phyloP scores from a whole-genome alignment of 1,139 yeast genomes.

The Blastobotrys illinoisensis region DNA sequence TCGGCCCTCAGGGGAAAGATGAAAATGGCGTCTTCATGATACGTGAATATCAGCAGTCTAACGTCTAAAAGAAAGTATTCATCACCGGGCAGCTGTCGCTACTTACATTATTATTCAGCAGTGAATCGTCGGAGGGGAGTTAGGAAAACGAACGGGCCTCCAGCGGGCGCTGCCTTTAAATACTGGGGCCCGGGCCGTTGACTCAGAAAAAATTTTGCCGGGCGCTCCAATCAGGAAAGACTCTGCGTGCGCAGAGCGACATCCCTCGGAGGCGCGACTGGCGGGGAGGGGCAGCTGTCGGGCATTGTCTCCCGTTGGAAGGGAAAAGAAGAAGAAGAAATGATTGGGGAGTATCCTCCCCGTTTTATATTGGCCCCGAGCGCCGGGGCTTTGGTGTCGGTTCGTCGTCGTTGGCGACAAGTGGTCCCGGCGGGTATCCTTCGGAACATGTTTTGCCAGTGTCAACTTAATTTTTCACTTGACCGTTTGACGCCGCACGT shows the following conservation, averaged over 20 bases:
- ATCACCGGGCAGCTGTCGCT: constrained; percentile 7
- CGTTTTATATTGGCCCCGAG: not conserved
- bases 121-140: not conserved
- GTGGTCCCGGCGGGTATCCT: not conserved
- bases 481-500: not conserved
- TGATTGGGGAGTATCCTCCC: not conserved
- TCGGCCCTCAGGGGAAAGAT: constrained; percentile 26
- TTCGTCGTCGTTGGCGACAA: not conserved
- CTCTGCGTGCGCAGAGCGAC: not conserved
- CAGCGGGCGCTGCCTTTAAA: not conserved
- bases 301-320: not conserved
- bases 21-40: constrained; percentile 36
- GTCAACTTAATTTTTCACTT: not conserved
- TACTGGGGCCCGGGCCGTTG: not conserved
- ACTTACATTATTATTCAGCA: not conserved
- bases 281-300: not conserved
- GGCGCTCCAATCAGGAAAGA: not conserved
- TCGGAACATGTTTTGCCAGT: not conserved
- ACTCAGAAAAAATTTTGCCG: not conserved
- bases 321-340: constrained; percentile 2
- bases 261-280: not conserved
- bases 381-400: not conserved
- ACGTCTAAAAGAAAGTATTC: constrained; percentile 38
- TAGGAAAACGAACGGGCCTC: not conserved
- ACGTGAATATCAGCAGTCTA: constrained; percentile 48